These are phyloP conservation scores for Casuarina cunninghamiana DNA, from an alignment of 306 rosid genomes.

Conservation along the genomic window DNA sequence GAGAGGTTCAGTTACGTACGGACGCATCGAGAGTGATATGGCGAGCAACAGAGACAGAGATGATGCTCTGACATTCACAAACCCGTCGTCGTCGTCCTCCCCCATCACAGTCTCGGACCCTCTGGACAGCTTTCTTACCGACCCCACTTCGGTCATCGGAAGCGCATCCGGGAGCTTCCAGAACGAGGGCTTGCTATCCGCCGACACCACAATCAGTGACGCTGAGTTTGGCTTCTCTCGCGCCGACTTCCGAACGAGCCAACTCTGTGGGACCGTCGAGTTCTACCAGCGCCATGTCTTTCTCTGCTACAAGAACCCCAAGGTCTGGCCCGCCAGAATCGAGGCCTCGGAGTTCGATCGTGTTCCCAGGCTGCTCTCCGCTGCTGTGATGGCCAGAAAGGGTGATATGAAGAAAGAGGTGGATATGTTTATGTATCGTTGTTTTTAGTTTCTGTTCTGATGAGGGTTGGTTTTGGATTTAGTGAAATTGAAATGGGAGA, in stretches of 20 bases:
- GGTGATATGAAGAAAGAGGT: slow-evolving; percentile 77
- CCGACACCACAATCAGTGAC: slow-evolving; percentile 31
- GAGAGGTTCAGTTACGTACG: too few species aligned
- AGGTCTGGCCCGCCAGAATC: slow-evolving; percentile 86
- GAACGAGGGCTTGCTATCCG: slow-evolving; percentile 61
- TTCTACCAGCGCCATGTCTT: slow-evolving; percentile 74
- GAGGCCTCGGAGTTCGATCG: slow-evolving; percentile 99
- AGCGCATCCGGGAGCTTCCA: slow-evolving; percentile 91
- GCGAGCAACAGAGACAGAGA: slow-evolving; percentile 61
- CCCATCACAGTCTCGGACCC: slow-evolving; percentile 81
- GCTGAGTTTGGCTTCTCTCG: slow-evolving; percentile 73
- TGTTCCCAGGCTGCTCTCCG: slow-evolving; percentile 81
- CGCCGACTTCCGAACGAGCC: slow-evolving; percentile 60
- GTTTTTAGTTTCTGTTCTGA: not conserved
- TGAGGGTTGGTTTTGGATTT: slow-evolving; percentile 7
- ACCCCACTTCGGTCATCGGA: slow-evolving; percentile 51
- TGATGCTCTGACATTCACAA: slow-evolving; percentile 56
- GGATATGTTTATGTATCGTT: not conserved
- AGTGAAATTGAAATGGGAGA: not conserved
- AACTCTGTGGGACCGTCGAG: slow-evolving; percentile 78
- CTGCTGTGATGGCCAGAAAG: slow-evolving; percentile 74
- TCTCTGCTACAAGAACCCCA: slow-evolving; percentile 82
- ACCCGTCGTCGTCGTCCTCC: slow-evolving; percentile 74
- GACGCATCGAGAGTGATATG: slow-evolving; percentile 26
- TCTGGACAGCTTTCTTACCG: slow-evolving; percentile 66